A percentile compares a stretch with the other conserved stretches of the same genome.
These are phyloP conservation scores for Chenopodium album DNA, from an alignment of 148 eudicot genomes.

Conservation along the genomic window DNA sequence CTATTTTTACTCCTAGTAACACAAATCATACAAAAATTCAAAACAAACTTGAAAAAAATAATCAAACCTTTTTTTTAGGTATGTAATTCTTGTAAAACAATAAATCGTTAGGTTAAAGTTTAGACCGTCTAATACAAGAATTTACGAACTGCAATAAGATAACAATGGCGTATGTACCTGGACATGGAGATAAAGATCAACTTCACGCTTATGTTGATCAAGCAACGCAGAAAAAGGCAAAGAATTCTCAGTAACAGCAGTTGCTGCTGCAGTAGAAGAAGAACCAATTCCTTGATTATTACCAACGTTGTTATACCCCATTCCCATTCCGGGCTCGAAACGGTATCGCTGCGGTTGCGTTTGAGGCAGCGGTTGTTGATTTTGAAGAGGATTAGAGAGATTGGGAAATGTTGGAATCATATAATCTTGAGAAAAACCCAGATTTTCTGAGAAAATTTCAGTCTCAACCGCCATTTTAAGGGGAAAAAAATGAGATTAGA, in stretches of 20 bases:
- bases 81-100: too few relatives aligned
- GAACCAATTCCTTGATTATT: not conserved
- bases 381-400: not conserved
- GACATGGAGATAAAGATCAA: slow-evolving; percentile 15
- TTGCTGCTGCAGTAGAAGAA: not conserved
- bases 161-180: slow-evolving; percentile 7
- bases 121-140: too few relatives aligned
- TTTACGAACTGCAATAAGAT: too few relatives aligned
- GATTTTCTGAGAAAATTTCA: not conserved
- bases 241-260: not conserved
- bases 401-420: not conserved
- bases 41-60: too few relatives aligned
- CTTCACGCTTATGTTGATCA: slow-evolving; percentile 5
- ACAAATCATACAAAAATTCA: too few relatives aligned
- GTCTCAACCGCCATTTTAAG: slow-evolving; percentile 1
- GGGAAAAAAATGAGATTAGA: too few relatives aligned
- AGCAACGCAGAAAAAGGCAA: not conserved
- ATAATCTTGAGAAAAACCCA: not conserved
- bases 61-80: too few relatives aligned
- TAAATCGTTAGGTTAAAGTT: too few relatives aligned
- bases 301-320: not conserved
- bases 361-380: not conserved
- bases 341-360: not conserved
- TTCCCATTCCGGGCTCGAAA: not conserved
- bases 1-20: too few relatives aligned